Evolutionary conservation across 2,329 filamentous ascomycete species (phyloP), one percentile per base, ranked within the genome.

Genomic region (Mycocentrospora acerina): DNA sequence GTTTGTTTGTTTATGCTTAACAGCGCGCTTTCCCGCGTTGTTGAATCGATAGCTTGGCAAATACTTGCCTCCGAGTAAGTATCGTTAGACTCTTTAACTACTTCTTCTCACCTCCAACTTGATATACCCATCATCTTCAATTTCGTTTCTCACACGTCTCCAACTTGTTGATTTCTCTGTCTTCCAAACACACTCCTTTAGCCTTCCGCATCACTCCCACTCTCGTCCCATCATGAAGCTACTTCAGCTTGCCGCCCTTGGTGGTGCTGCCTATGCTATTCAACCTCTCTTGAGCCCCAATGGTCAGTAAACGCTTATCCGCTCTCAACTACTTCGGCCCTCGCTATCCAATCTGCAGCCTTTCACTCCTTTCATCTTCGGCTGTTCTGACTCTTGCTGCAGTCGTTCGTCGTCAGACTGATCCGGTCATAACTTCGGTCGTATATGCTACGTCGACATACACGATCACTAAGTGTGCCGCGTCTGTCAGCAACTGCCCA

Each of bases 391-490:
- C 41, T 18, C 16, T 12, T 5, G 13, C 3, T 12, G 19, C 34
- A 57, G 55, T 30, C 26, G 38, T 29, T 22, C 22, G 40, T 19
- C 48, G 48, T 34, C 48, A 48, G 24, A 27, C 46, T 18, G 46
- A 22, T 9, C 19, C 19, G 19, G 19, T 22, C 19, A 59, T 60
- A 17, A 60, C 61, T 36, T 67, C 62, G 18, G 67, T 68, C 30
- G 52, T 69, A 48, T 69, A 65, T 52, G 40, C 54, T 32, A 73
- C 70, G 32, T 61, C 59, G 33, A 53, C 64, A 38, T 53, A 65
- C 45, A 70, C 69, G 29, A 56, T 72, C 51, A 64, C 57, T 48
- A 57, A 64, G 49, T 72, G 70, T 53, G 60, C 61, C n/a, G 48
- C 66, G 14, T 55, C 51, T 30, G 53, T 48, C 15, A 42, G 40